Evolutionary conservation across 805 yeast species (phyloP), one percentile per base, ranked within the genome.

Genomic region (Candida bentonensis): DNA sequence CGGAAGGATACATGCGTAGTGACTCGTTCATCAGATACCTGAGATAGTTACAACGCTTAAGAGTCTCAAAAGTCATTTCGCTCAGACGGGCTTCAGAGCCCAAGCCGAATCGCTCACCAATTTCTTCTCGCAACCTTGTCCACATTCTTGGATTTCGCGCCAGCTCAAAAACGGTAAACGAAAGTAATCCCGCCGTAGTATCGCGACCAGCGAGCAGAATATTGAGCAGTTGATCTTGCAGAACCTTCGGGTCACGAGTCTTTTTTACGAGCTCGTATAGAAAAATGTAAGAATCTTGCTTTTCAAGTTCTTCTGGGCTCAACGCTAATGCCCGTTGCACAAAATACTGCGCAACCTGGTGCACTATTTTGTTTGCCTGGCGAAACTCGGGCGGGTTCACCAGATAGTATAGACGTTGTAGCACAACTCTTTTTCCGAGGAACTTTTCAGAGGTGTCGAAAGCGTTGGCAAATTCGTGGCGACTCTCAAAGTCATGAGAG

Each of bases 161-260:
- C 44, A 68, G 56, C 49, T 66, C 68, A 41, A 55, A 64, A 44
- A 65, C 53, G 15, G 61, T 46, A 49, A 66, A 66, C 7, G 70
- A 60, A 43, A 69, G 59, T 28, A 67, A 53, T 4, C 67, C 64
- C 20, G 73, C 72, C 9, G 73, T 68, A 28, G 73, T 69, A 48
- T 67, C 71, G 49, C 73, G 58, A 13, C 71, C 72, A 13, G 73
- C 73, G 17, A 67, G 46, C 46, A 69, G 56, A 46, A 68, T 64
- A 47, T 66, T 67, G 51, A 69, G 58, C 42, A 66, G 56, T 52
- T 68, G 72, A 47, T 67, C 70, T 40, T 71, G 57, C 43, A 69
- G 59, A 17, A 64, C 57, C 42, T 43, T 53, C 4, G 65, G 67
- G 49, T 68, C 49, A 1, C 41, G 23, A 17, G 49, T 49, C 27